Evolutionary conservation across 108 stramenopile genomes (phyloP).

Genomic region (Aurantiochytrium sp.): DNA sequence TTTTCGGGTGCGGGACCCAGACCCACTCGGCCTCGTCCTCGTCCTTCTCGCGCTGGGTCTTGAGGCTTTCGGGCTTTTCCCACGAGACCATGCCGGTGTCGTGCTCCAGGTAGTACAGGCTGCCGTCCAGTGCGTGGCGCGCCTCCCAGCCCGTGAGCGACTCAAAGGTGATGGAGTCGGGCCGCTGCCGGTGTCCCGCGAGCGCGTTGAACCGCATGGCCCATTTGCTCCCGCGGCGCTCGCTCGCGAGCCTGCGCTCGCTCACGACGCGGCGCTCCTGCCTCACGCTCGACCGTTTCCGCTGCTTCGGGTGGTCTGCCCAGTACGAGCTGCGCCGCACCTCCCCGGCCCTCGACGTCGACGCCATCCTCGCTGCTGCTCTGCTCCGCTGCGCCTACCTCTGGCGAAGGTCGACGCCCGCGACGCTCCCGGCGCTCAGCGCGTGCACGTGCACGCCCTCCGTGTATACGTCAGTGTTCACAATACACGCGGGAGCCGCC

Average conservation of each 20-base stretch:
- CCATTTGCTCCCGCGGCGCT: neutral
- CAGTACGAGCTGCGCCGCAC: neutral
- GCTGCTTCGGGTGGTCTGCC: neutral
- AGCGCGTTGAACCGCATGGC: neutral
- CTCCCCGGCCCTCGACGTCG: neutral
- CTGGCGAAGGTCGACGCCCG: no score
- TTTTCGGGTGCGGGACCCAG: slow-evolving; percentile 4
- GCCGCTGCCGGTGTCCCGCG: neutral
- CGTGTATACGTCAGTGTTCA: no score
- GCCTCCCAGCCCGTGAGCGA: slow-evolving; percentile 37
- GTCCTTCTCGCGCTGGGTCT: slow-evolving; percentile 30
- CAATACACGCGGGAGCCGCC: no score
- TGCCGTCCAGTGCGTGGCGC: slow-evolving; percentile 44
- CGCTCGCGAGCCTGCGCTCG: neutral
- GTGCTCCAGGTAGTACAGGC: slow-evolving; percentile 45
- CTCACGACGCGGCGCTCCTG: neutral
- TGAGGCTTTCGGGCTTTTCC: slow-evolving; percentile 50
- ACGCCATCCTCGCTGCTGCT: neutral
- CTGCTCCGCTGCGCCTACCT: no score
- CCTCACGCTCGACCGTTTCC: neutral
- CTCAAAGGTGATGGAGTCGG: neutral
- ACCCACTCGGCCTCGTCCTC: slow-evolving; percentile 28
- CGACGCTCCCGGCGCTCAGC: no score
- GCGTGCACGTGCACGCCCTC: no score
- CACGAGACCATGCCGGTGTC: slow-evolving; percentile 44